A percentile compares a stretch with the other conserved stretches of the same genome.
These are phyloP conservation scores for Serendipita indica DNA, from an alignment of 768 basidiomycete genomes.

Conservation along the genomic window DNA sequence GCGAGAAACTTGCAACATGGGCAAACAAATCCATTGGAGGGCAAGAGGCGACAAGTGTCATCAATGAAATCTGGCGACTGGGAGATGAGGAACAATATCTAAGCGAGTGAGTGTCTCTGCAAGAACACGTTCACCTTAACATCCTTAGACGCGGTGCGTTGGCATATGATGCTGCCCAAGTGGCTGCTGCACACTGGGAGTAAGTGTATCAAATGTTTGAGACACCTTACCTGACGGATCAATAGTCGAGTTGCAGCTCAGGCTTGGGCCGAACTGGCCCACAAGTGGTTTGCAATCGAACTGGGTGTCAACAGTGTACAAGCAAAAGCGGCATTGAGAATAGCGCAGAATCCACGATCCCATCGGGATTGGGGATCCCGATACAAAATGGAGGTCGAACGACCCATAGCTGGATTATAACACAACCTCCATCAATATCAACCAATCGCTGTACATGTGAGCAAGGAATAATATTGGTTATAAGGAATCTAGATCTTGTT, in stretches of 20 bases:
- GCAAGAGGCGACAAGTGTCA: constrained; percentile 33
- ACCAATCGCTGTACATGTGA: too few relatives aligned
- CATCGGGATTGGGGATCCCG: constrained; percentile 40
- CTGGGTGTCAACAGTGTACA: constrained; percentile 41
- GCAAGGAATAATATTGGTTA: too few relatives aligned
- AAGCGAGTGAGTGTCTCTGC: constrained; percentile 29
- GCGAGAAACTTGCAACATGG: constrained; percentile 37
- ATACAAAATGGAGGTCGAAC: constrained; percentile 8
- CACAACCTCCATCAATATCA: too few relatives aligned
- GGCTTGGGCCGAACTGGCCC: constrained; percentile 37
- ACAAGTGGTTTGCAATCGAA: constrained; percentile 42
- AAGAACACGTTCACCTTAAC: neutral
- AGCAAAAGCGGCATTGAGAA: constrained; percentile 26
- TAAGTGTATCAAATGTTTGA: constrained; percentile 23
- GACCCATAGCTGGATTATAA: too few relatives aligned
- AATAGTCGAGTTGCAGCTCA: constrained; percentile 31
- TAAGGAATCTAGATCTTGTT: constrained; percentile 32
- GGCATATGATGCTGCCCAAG: constrained; percentile 43
- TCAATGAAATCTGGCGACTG: constrained; percentile 39
- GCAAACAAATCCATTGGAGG: constrained; percentile 31
- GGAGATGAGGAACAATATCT: constrained; percentile 50
- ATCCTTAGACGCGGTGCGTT: constrained; percentile 32
- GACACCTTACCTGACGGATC: constrained; percentile 3
- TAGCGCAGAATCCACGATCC: constrained; percentile 25
- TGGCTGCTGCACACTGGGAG: constrained; percentile 51